Percentiles rank a stretch among this genome's conserved stretches.
These are phyloP conservation scores for Mercurialis annua DNA, from an alignment of 345 rosid genomes.

Conservation along the genomic window DNA sequence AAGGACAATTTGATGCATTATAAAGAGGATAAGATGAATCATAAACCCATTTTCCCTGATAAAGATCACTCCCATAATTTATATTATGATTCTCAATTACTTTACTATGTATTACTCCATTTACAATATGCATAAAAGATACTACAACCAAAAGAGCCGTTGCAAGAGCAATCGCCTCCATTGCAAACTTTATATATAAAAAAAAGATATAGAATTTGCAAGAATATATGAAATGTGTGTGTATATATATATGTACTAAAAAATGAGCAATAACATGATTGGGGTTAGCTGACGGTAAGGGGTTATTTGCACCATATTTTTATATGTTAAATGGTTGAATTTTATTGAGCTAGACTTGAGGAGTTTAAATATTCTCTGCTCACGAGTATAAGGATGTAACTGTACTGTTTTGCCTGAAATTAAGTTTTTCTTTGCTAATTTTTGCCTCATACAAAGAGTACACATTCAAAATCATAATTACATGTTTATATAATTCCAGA, in stretches of 20 bases:
- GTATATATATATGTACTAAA: background rate
- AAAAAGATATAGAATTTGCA: background rate
- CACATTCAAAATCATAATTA: too few species aligned
- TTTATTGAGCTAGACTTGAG: too few species aligned
- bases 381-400: too few species aligned
- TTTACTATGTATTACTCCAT: background rate
- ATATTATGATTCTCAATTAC: background rate
- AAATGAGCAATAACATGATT: too few species aligned
- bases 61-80: slow-evolving; percentile 30
- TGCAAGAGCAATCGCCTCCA: background rate
- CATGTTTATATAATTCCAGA: too few species aligned
- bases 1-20: slow-evolving; percentile 39
- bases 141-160: background rate
- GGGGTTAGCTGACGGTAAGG: too few species aligned
- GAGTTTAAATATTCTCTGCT: too few species aligned
- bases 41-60: slow-evolving; percentile 57
- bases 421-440: too few species aligned
- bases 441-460: too few species aligned
- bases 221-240: background rate
- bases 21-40: slow-evolving; percentile 53
- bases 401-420: too few species aligned
- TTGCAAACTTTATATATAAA: background rate
- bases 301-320: too few species aligned
- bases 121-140: background rate
- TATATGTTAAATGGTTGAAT: too few species aligned